A percentile compares a stretch with the other conserved stretches of the same genome.
Evolutionary conservation across 106 monocot species (phyloP).

Genomic region (Narthecium ossifragum): DNA sequence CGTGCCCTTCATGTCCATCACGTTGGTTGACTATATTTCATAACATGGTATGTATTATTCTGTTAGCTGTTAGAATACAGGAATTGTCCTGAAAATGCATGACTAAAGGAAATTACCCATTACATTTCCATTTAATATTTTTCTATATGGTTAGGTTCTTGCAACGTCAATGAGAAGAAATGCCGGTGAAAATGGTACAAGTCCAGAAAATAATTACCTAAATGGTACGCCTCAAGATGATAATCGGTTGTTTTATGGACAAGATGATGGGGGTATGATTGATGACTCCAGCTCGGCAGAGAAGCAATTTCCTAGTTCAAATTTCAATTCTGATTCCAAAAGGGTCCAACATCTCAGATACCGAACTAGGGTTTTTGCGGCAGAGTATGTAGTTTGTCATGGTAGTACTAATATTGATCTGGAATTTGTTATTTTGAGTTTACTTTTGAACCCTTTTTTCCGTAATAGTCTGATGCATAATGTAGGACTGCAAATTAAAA

Average conservation of each 20-base stretch:
- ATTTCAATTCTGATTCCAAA: conserved; percentile 18
- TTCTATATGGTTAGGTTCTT: conserved; percentile 49
- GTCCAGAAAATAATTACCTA: conserved; percentile 20
- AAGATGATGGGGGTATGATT: conserved; percentile 94
- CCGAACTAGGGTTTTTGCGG: conserved; percentile 92
- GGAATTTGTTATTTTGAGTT: not conserved
- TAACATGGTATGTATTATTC: conserved; percentile 45
- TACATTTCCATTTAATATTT: too few relatives aligned
- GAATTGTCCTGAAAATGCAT: too few relatives aligned
- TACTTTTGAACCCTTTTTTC: not conserved
- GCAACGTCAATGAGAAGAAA: conserved; percentile 46
- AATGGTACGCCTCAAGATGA: conserved; percentile 40
- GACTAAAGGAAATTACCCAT: too few relatives aligned
- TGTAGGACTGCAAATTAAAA: too few relatives aligned
- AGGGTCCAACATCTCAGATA: conserved; percentile 85
- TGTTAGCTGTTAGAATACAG: not conserved
- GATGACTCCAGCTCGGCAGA: conserved; percentile 21
- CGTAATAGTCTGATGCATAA: too few relatives aligned
- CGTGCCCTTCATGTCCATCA: conserved; percentile 79
- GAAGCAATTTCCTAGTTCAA: conserved; percentile 24
- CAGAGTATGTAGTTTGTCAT: conserved; percentile 60
- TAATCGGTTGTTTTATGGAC: conserved; percentile 36
- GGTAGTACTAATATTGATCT: not conserved
- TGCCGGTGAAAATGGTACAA: conserved; percentile 14
- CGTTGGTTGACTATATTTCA: conserved; percentile 75